phyloP scores from a whole-genome alignment of 768 basidiomycete genomes.

The Pleurotus ostreatus region DNA sequence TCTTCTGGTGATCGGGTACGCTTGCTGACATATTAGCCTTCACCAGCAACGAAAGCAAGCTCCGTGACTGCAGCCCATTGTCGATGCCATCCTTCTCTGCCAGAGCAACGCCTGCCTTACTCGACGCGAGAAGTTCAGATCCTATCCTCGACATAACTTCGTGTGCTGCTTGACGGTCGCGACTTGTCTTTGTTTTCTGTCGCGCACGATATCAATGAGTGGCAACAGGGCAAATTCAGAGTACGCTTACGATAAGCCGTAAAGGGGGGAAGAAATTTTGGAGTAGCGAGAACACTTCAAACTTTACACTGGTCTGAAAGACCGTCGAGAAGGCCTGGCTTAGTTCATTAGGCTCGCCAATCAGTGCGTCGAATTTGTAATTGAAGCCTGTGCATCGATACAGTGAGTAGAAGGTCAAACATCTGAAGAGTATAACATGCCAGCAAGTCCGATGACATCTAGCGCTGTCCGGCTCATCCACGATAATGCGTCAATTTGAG shows the following conservation, averaged over 20 bases:
- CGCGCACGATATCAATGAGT: neutral
- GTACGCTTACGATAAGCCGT: constrained; percentile 26
- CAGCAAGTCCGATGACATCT: constrained; percentile 73
- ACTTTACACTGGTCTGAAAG: constrained; percentile 34
- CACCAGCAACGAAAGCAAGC: constrained; percentile 41
- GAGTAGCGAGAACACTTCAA: constrained; percentile 23
- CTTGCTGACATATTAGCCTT: constrained; percentile 49
- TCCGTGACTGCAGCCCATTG: constrained; percentile 28
- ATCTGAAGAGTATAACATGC: constrained; percentile 38
- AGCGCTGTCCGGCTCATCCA: constrained; percentile 69
- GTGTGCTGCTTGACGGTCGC: constrained; percentile 17
- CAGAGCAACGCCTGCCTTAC: constrained; percentile 28
- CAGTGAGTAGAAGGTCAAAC: constrained; percentile 9
- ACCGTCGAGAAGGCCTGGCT: constrained; percentile 42
- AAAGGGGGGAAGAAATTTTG: constrained; percentile 28
- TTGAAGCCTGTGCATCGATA: constrained; percentile 19
- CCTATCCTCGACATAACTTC: constrained; percentile 39
- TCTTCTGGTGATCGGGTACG: constrained; percentile 34
- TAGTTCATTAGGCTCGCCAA: constrained; percentile 35
- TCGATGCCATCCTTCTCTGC: constrained; percentile 11
- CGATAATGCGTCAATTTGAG: constrained; percentile 51
- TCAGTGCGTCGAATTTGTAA: constrained; percentile 22
- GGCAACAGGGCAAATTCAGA: neutral
- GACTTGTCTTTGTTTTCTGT: constrained; percentile 8
- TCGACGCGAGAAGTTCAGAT: constrained; percentile 33